Evolutionary conservation across 2,329 filamentous ascomycete species (phyloP), one percentile per base, ranked within the genome.

Genomic region (Tolypocladium nubicola): DNA sequence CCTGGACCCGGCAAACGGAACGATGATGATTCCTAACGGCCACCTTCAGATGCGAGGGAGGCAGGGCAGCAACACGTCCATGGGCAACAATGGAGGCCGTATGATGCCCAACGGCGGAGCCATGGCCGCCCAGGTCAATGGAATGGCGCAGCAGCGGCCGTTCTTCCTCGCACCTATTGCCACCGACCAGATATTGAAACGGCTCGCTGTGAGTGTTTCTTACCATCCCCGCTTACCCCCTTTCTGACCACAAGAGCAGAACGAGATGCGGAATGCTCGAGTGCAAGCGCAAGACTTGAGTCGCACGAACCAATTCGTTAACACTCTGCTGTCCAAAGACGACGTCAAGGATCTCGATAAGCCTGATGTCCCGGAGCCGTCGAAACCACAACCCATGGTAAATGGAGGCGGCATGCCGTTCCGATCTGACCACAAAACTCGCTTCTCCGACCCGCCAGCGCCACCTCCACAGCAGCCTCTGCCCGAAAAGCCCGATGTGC

Each of bases 391-490:
- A 21, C 69, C 68, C n/a, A 66, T 77, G n/a, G 66, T 75, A 1
- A 83, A 83, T 58, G 80, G 80, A 30, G 79, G 77, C 60, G 72
- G 70, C 30, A 65, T 79, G 10, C 74, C 80, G 0, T 82, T 83
- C 65, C 87, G 90, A 62, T 75, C 84, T 23, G 91, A 96, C 66
- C 77, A 86, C 45, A 93, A 94, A 65, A 83, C 89, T 5, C 83
- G 91, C 55, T 97, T 97, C 69, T 94, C 90, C 1, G 92, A 97
- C 58, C 93, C 93, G 54, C 93, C 93, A 4, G 93, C 92, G 26
- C 93, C 93, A 9, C 93, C 93, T 33, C 93, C 93, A 35, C 91
- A 96, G 64, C 92, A 96, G 64, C 93, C 93, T 16, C 77, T 97
- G 7, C 93, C 93, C 1, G 92, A 97, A 68, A 97, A 97, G 70